Evolutionary conservation across 1,284 basidiomycete species (phyloP).

Genomic region (Neotropicomus parvogracilis): DNA sequence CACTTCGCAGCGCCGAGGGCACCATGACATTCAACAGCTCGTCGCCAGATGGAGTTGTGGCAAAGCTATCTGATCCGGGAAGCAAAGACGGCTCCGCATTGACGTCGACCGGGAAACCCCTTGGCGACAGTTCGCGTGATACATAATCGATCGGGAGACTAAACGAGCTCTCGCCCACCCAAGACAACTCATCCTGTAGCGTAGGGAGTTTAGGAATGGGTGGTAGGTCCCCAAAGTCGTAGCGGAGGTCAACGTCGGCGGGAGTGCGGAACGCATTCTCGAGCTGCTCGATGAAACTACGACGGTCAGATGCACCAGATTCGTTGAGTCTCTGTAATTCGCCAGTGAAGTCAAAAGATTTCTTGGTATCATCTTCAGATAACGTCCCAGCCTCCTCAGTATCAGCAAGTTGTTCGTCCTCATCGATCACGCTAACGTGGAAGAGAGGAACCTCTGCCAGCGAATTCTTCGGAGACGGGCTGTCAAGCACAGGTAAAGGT

Average conservation of each 20-base stretch:
- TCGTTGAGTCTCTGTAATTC: constrained; percentile 71
- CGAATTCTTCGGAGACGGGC: constrained; percentile 17
- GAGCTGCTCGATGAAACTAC: constrained; percentile 79
- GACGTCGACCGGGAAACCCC: constrained; percentile 22
- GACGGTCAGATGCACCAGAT: constrained; percentile 61
- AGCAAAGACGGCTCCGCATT: constrained; percentile 23
- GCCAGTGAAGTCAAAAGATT: constrained; percentile 83
- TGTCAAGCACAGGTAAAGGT: constrained; percentile 35
- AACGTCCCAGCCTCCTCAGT: constrained; percentile 41
- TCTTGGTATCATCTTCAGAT: constrained; percentile 64
- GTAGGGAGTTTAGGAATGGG: constrained; percentile 33
- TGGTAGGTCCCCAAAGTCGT: constrained; percentile 48
- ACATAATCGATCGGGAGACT: constrained; percentile 17
- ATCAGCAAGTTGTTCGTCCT: constrained; percentile 44
- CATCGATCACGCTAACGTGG: constrained; percentile 43
- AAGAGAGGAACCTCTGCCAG: constrained; percentile 39
- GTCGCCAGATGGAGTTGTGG: constrained; percentile 14
- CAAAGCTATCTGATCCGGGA: constrained; percentile 21
- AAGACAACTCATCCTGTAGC: constrained; percentile 28
- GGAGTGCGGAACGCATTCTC: constrained; percentile 77
- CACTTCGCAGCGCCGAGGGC: constrained; percentile 26
- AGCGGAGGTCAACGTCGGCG: constrained; percentile 56
- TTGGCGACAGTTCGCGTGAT: constrained; percentile 15
- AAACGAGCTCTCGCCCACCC: constrained; percentile 22
- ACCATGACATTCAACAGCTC: constrained; percentile 26